Base-by-base conservation (phyloP, 1,284 basidiomycete species). In the Neonothopanus nambi region DNA sequence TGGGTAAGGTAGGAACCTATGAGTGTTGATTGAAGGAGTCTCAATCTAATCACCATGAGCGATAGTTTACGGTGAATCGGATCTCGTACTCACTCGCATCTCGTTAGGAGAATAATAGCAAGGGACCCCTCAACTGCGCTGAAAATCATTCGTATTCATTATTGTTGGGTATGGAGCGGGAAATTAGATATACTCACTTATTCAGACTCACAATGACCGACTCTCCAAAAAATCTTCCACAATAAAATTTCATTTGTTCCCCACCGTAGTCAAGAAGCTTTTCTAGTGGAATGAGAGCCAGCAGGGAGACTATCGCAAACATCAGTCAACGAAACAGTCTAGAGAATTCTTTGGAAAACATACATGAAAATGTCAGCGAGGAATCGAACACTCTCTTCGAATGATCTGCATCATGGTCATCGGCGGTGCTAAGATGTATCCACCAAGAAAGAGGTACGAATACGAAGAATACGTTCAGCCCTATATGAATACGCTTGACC, bases 371-470 rank as follows among this genome's bases (percentile, higher is more conserved):
- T 21, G 65, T 71, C 35, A 63, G 38, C 23, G 52, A 57, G 50
- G 65, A 61, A 15, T 56, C 51, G 67, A 69, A 73, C 3, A 59
- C 40, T 52, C 61, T 54, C 21, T 56, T 26, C 20, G 33, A 35
- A 13, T 28, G 43, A 12, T 52, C 39, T n/a, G 57, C 51, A 9
- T 54, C 52, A 38, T 55, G 30, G 17, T 51, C 46, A 50, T 60
- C 60, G 5, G 8, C 13, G 30, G 9, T 4, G 30, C 48, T 51
- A 50, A 81, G 86, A 61, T 86, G 81, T 0, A 78, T 73, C 1
- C 70, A 74, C 85, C 85, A 89, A 7, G 85, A 81, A 30, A 87
- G 57, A 0, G 86, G 85, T 8, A 87, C 74, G 59, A 83, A 75
- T 1, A 87, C 18, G n/a, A 87, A 59, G 28, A 88, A 72, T 0